These are phyloP conservation scores for Cutaneotrichosporon dermatis DNA, from an alignment of 1,284 basidiomycete species.

Conservation along the genomic window DNA sequence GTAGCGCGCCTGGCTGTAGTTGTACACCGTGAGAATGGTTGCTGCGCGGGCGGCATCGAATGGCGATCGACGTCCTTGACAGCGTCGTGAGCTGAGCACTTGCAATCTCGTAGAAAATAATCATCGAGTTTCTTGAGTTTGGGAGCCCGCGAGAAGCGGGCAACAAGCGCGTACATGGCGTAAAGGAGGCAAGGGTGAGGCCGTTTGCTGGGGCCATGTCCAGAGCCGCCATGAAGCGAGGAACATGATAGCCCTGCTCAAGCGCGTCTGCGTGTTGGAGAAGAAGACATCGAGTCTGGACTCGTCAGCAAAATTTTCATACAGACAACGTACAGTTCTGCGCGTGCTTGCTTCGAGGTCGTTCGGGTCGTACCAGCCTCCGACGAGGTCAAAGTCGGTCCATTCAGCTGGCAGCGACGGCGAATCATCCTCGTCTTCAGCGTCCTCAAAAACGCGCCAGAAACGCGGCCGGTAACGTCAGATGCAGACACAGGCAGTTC, in stretches of 20 bases:
- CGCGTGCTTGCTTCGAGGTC: constrained; percentile 39
- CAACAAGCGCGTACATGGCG: constrained; percentile 40
- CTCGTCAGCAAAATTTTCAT: background rate
- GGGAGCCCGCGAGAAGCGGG: constrained; percentile 28
- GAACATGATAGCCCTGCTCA: constrained; percentile 30
- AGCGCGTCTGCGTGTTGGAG: constrained; percentile 13
- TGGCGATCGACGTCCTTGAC: constrained; percentile 29
- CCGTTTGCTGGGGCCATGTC: constrained; percentile 29
- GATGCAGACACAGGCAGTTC: background rate
- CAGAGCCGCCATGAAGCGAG: constrained; percentile 39
- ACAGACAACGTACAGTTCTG: constrained; percentile 32
- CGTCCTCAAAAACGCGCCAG: background rate
- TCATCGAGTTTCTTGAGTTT: constrained; percentile 32
- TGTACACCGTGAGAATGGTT: constrained; percentile 36
- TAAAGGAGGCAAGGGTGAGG: constrained; percentile 42
- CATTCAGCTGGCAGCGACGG: background rate
- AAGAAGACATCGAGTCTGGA: constrained; percentile 38
- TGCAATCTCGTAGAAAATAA: constrained; percentile 37
- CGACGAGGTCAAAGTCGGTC: constrained; percentile 21
- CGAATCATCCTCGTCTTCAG: background rate
- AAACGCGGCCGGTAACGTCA: background rate
- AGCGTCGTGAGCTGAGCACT: constrained; percentile 28
- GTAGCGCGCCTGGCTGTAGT: constrained; percentile 34
- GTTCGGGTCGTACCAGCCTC: constrained; percentile 41
- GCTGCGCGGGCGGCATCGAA: constrained; percentile 38